These are phyloP conservation scores for Mycosphaerelloides madeirae DNA, from an alignment of 2,329 filamentous ascomycete species.

Conservation along the genomic window DNA sequence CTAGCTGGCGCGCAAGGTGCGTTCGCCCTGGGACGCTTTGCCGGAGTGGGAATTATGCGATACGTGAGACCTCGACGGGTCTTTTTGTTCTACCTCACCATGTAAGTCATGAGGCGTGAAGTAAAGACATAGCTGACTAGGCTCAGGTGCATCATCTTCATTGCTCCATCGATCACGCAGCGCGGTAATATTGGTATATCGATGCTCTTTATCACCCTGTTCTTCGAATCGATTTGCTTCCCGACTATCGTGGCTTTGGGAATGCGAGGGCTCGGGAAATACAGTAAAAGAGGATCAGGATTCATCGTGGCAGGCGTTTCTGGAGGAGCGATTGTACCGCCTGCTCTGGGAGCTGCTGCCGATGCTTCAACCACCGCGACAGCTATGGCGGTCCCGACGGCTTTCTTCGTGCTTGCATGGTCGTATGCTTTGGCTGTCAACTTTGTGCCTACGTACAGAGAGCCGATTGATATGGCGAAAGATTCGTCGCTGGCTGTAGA, in stretches of 20 bases:
- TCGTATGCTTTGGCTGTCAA: conserved; percentile 51
- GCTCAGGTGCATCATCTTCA: conserved; percentile 50
- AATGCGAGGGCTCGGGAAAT: conserved; percentile 68
- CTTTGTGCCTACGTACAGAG: conserved; percentile 60
- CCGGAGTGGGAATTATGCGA: conserved; percentile 62
- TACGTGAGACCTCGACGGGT: conserved; percentile 64
- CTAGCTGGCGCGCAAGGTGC: conserved; percentile 68
- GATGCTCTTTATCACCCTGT: conserved; percentile 63
- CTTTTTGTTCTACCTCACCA: conserved; percentile 62
- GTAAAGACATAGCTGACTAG: neutral
- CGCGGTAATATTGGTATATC: conserved; percentile 50
- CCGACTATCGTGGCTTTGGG: conserved; percentile 76
- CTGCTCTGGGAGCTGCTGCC: conserved; percentile 63
- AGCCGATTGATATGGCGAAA: conserved; percentile 56
- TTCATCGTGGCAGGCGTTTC: conserved; percentile 68
- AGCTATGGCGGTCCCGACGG: conserved; percentile 33
- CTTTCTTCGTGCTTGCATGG: conserved; percentile 46
- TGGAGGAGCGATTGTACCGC: conserved; percentile 62
- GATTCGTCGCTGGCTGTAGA: conserved; percentile 44
- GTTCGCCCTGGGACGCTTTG: conserved; percentile 69
- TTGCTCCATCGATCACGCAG: conserved; percentile 50
- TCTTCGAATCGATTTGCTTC: conserved; percentile 78
- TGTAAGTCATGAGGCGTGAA: conserved; percentile 14
- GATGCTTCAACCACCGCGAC: conserved; percentile 46
- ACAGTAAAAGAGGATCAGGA: conserved; percentile 72